phyloP scores from a whole-genome alignment of 2,329 filamentous ascomycete genomes.

The Bisporella sp. region DNA sequence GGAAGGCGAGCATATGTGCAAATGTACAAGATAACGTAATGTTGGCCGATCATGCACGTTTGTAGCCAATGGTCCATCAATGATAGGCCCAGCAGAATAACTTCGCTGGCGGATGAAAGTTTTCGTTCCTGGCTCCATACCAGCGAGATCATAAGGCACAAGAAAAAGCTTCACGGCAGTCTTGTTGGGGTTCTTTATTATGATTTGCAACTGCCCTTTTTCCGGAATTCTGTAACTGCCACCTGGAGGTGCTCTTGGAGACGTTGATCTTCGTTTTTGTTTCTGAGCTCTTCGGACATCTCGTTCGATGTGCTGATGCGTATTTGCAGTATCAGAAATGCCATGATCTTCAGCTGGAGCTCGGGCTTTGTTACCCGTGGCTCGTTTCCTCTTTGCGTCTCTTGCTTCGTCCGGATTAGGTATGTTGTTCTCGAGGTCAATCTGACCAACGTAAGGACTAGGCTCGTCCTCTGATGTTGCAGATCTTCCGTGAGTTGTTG shows the following conservation, averaged over 20 bases:
- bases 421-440: constrained; percentile 82
- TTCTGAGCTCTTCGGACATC: constrained; percentile 43
- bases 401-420: constrained; percentile 40
- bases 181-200: constrained; percentile 98
- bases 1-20: constrained; percentile 85
- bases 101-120: constrained; percentile 93
- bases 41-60: constrained; percentile 59
- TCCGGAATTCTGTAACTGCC: constrained; percentile 92
- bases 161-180: constrained; percentile 95
- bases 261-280: constrained; percentile 50
- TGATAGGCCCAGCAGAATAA: constrained; percentile 80
- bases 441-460: constrained; percentile 89
- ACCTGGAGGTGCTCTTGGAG: constrained; percentile 66
- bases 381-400: constrained; percentile 33
- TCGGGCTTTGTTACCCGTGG: constrained; percentile 11
- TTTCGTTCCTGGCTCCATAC: constrained; percentile 91
- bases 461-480: constrained; percentile 73
- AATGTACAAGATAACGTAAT: constrained; percentile 81
- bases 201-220: constrained; percentile 89
- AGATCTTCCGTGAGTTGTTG: constrained; percentile 49
- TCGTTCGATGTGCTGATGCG: constrained; percentile 22
- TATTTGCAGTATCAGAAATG: constrained; percentile 12
- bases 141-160: constrained; percentile 83
- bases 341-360: constrained; percentile 17
- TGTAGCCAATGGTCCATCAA: constrained; percentile 43